Evolutionary conservation across 495 filamentous ascomycete genomes (phyloP).

Genomic region (Achaetomiella virescens): DNA sequence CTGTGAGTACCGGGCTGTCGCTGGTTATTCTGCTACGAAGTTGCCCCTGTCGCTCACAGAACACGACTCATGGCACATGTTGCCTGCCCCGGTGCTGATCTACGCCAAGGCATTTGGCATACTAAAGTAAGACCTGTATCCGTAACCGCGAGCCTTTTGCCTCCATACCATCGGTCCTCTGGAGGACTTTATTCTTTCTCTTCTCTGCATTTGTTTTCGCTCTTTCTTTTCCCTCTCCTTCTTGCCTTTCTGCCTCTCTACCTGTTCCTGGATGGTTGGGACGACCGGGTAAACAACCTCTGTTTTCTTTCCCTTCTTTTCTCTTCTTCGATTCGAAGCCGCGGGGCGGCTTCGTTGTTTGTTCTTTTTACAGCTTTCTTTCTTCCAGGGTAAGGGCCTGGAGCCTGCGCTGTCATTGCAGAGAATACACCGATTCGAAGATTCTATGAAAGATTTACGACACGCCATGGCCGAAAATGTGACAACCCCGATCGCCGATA

Average conservation of each 20-base stretch:
- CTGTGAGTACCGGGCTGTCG: background rate
- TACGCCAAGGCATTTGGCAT: constrained; percentile 9
- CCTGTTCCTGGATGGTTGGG: constrained; percentile 7
- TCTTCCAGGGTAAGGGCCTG: constrained; percentile 10
- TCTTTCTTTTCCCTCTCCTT: constrained; percentile 13
- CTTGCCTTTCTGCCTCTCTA: constrained; percentile 7
- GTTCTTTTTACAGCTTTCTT: constrained; percentile 5
- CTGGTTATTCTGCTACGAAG: background rate
- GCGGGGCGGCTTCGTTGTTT: constrained; percentile 25
- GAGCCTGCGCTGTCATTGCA: constrained; percentile 3
- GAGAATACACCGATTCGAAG: background rate
- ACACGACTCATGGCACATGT: constrained; percentile 21
- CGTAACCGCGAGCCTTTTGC: background rate
- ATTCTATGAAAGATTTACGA: background rate
- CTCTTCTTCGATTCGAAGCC: constrained; percentile 15
- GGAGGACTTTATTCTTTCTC: constrained; percentile 31
- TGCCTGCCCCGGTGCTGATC: constrained; percentile 11
- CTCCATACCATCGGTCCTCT: constrained; percentile 15
- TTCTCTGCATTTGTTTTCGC: constrained; percentile 20
- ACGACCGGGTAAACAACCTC: background rate
- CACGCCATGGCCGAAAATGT: constrained; percentile 7
- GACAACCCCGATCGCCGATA: constrained; percentile 15
- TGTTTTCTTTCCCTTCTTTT: constrained; percentile 13
- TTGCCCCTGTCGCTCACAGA: constrained; percentile 2
- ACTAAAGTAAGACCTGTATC: constrained; percentile 17